Percentiles rank a stretch among this genome's conserved stretches.
Evolutionary conservation across 176 grass and related monocot species (phyloP).

Genomic region (Thalia dealbata): DNA sequence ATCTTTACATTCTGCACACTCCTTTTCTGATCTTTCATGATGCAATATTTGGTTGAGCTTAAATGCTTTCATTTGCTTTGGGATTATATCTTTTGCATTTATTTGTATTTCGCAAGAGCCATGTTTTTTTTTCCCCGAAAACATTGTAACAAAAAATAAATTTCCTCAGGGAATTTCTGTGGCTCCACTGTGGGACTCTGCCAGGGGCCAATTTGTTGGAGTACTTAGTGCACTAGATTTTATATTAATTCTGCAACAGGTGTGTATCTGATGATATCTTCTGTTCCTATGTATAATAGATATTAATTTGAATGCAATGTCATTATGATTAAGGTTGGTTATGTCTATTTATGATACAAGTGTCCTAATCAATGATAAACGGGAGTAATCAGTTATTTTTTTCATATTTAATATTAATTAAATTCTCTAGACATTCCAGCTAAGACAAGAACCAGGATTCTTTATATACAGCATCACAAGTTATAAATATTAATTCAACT

Average conservation of each 20-base stretch:
- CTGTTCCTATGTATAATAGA: not conserved
- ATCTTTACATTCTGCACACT: not conserved
- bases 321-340: not conserved
- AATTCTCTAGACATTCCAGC: not conserved
- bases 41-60: not conserved
- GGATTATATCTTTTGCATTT: slow-evolving; percentile 1
- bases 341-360: not conserved
- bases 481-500: not conserved
- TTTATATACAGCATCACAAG: not conserved
- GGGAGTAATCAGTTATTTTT: not conserved
- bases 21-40: not conserved
- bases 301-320: not conserved
- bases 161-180: slow-evolving; percentile 74
- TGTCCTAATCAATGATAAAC: not conserved
- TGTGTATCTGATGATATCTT: slow-evolving; percentile 2
- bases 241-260: slow-evolving; percentile 95
- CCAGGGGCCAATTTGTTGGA: slow-evolving; percentile 89
- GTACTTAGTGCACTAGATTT: slow-evolving; percentile 89
- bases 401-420: not conserved
- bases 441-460: not conserved
- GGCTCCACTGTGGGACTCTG: slow-evolving; percentile 85
- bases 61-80: not conserved
- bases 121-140: not conserved
- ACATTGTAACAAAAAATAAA: not conserved
- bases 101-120: not conserved